Evolutionary conservation across 148 eudicot species (phyloP).

Genomic region (Cornus suecica): DNA sequence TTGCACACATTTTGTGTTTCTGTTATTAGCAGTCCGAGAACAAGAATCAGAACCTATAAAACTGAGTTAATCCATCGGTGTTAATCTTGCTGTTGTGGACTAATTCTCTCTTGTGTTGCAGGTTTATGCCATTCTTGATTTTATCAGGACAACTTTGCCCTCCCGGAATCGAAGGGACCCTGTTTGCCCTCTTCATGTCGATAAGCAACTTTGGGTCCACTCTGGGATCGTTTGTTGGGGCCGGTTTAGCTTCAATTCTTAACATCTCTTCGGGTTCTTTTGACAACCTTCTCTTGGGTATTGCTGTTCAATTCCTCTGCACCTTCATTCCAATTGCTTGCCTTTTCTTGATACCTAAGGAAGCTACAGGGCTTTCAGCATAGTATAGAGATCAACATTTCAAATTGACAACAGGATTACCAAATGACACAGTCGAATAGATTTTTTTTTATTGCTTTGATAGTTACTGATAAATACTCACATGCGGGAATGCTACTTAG

Average conservation of each 20-base stretch:
- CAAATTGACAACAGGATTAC: neutral
- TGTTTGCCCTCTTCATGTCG: conserved; percentile 98
- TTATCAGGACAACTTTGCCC: conserved; percentile 96
- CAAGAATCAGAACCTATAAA: neutral
- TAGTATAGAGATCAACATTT: conserved; percentile 16
- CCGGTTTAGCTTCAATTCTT: conserved; percentile 74
- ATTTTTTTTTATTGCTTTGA: neutral
- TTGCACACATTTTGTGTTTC: neutral
- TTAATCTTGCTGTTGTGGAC: neutral
- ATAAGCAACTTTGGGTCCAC: conserved; percentile 86
- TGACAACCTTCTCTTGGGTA: conserved; percentile 68
- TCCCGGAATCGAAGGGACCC: conserved; percentile 96
- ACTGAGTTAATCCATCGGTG: neutral
- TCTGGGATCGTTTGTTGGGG: conserved; percentile 74
- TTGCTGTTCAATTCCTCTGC: conserved; percentile 62
- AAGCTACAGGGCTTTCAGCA: conserved; percentile 83
- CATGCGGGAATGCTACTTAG: too few relatives aligned
- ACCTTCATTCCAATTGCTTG: conserved; percentile 65
- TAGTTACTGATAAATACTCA: neutral
- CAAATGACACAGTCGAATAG: neutral
- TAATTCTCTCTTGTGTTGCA: conserved; percentile 29
- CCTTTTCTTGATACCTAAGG: conserved; percentile 82
- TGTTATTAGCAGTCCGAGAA: too few relatives aligned
- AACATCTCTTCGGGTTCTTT: conserved; percentile 90
- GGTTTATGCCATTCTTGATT: conserved; percentile 97